phyloP scores from a whole-genome alignment of 805 yeast genomes.

The Diddensiella caesifluorescens region DNA sequence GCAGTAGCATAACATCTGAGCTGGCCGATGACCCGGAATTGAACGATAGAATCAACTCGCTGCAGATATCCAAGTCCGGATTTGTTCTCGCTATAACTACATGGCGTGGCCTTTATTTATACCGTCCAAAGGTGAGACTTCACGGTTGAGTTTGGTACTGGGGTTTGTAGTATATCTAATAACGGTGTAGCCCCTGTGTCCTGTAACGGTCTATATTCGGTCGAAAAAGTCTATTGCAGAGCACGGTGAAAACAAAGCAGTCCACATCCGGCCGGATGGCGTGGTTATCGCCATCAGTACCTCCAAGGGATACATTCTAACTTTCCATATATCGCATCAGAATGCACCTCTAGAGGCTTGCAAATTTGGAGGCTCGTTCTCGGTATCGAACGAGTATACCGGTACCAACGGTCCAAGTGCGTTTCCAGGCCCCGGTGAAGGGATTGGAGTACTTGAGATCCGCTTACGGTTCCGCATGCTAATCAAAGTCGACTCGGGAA shows the following conservation, averaged over 20 bases:
- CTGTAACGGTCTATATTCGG: slow-evolving; percentile 45
- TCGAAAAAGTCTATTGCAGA: slow-evolving; percentile 39
- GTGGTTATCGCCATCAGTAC: slow-evolving; percentile 33
- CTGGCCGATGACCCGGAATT: slow-evolving; percentile 3
- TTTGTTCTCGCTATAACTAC: slow-evolving; percentile 36
- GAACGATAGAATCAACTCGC: slow-evolving; percentile 33
- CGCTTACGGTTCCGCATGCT: slow-evolving; percentile 26
- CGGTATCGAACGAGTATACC: slow-evolving; percentile 10
- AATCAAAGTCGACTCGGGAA: slow-evolving; percentile 30
- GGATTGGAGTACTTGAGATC: slow-evolving; percentile 34
- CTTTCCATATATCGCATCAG: slow-evolving; percentile 20
- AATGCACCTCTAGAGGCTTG: slow-evolving; percentile 16
- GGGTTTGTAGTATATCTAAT: slow-evolving; percentile 3
- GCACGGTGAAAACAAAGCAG: slow-evolving; percentile 43
- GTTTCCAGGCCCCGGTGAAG: slow-evolving; percentile 38
- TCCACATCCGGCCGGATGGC: slow-evolving; percentile 41
- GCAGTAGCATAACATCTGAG: slow-evolving; percentile 7
- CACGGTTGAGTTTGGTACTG: slow-evolving; percentile 1
- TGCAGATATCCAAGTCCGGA: slow-evolving; percentile 28
- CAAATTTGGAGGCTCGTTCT: slow-evolving; percentile 12
- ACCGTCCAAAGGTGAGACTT: slow-evolving; percentile 31
- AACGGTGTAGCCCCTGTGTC: slow-evolving; percentile 36
- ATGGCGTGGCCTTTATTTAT: slow-evolving; percentile 36
- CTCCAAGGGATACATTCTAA: slow-evolving; percentile 20
- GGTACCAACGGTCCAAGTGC: slow-evolving; percentile 15